Evolutionary conservation across 2,329 filamentous ascomycete genomes (phyloP).

Genomic region (Cephalotrichum gorgonifer): DNA sequence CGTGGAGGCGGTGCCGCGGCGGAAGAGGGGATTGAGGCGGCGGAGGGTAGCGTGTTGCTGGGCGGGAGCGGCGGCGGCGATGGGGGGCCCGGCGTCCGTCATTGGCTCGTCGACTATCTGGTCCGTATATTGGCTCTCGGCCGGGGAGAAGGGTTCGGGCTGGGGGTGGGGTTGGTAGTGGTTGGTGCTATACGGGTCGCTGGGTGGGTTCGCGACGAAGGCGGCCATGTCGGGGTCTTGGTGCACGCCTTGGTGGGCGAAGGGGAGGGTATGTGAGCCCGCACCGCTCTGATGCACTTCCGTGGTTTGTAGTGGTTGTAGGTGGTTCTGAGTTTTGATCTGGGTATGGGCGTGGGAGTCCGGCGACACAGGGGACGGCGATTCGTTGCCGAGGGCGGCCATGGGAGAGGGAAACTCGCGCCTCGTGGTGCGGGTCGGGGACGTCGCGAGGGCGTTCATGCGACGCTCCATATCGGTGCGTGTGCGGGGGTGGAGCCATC

Average conservation of each 20-base stretch:
- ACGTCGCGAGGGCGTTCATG: slow-evolving; percentile 31
- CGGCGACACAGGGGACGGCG: background rate
- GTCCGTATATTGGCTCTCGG: background rate
- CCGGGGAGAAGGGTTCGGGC: background rate
- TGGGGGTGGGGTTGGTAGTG: background rate
- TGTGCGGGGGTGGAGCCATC: slow-evolving; percentile 43
- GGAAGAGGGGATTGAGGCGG: slow-evolving; percentile 17
- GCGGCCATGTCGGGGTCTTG: background rate
- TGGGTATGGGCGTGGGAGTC: too few species aligned
- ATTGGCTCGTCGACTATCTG: background rate
- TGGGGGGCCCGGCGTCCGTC: background rate
- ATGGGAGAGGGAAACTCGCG: slow-evolving; percentile 3
- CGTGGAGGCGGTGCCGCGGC: slow-evolving; percentile 24
- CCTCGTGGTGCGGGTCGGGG: slow-evolving; percentile 20
- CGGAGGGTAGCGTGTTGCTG: background rate
- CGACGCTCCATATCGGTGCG: slow-evolving; percentile 41
- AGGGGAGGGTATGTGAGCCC: too few species aligned
- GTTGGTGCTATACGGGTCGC: background rate
- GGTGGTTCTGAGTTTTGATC: too few species aligned
- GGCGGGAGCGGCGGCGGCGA: background rate
- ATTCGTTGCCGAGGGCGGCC: background rate
- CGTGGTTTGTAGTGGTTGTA: background rate
- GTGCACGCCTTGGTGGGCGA: background rate
- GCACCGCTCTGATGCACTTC: background rate
- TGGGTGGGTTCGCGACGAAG: background rate